phyloP scores from a whole-genome alignment of 441 rosid species.

The Melastoma candidum region DNA sequence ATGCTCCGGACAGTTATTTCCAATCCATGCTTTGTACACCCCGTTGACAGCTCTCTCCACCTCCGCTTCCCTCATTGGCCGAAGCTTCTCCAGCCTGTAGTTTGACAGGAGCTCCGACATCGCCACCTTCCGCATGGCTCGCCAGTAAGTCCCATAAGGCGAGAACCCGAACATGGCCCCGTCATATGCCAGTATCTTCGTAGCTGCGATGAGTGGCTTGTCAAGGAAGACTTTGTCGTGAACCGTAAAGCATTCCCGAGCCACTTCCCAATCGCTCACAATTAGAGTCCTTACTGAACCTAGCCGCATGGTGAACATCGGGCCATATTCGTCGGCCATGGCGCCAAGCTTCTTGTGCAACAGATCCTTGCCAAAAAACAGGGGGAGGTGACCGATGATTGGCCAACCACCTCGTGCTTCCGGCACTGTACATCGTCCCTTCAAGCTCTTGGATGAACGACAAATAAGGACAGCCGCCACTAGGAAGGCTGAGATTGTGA shows the following conservation, averaged over 20 bases:
- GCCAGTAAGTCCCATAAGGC: slow-evolving; percentile 38
- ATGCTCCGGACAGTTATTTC: slow-evolving; percentile 6
- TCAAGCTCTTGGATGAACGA: no score
- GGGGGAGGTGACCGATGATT: slow-evolving; percentile 30
- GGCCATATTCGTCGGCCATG: slow-evolving; percentile 35
- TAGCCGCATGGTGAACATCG: slow-evolving; percentile 24
- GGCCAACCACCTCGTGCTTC: slow-evolving; percentile 36
- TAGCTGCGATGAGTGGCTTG: slow-evolving; percentile 24
- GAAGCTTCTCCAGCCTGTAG: slow-evolving; percentile 26
- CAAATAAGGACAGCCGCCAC: no score
- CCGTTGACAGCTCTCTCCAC: slow-evolving; percentile 13
- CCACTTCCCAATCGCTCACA: slow-evolving; percentile 28
- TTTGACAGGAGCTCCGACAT: slow-evolving; percentile 29
- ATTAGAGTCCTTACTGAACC: slow-evolving; percentile 25
- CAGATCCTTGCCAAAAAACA: slow-evolving; percentile 21
- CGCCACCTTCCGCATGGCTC: slow-evolving; percentile 29
- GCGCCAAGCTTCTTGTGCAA: slow-evolving; percentile 20
- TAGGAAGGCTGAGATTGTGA: no score
- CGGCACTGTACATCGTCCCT: slow-evolving; percentile 5
- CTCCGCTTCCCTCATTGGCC: slow-evolving; percentile 24
- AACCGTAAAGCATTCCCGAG: slow-evolving; percentile 32
- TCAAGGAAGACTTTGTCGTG: slow-evolving; percentile 26
- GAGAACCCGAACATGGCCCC: slow-evolving; percentile 26
- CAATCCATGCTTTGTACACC: slow-evolving; percentile 13
- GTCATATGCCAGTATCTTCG: slow-evolving; percentile 26